Base-by-base conservation (phyloP, 257 asterid species). In the Nyctanthes arbortristis region DNA sequence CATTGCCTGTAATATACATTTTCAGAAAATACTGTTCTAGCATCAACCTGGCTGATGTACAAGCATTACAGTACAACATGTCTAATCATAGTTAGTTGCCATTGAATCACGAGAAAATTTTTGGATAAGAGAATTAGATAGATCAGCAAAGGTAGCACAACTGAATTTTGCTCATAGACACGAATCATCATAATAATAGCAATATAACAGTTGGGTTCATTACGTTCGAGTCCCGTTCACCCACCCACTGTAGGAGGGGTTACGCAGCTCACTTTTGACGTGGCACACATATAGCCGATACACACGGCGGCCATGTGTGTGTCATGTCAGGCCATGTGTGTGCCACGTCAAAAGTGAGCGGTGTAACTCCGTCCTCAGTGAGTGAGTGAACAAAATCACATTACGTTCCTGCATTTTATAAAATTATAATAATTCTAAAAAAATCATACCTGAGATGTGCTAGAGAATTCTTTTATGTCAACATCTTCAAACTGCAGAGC, bases 71-170 rank as follows among this genome's bases (percentile, higher is more conserved):
- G 74, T 72, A 57, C 83, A 86, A 64, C 74, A 76, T 65, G 69
- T 72, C 92, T 87, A 87, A 47, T 84, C 92, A 78, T 80, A 87
- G 77, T 89, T 95, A 65, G 91, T 91, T 61, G 73, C 78, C 69
- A 69, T 78, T 36, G 72, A 70, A 70, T 84, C 92, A 91, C 87
- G 81, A 75, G n/a, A 37, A 43, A 47, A 67, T 47, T 5, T 31
- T 32, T 31, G 31, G n/a, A n/a, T n/a, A n/a, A 16, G 36, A 32
- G 47, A 68, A 28, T 30, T 36, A 43, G 39, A 10, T 22, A 14
- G 31, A 60, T 67, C 43, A 62, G 34, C 20, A 34, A 37, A 31
- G 20, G 32, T 54, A 12, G 2, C 20, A 52, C 30, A 33, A 45
- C 55, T 24, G 10, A 45, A 24, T 12, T n/a, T 12, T 11, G 16